Conservation (phyloP, 768 basidiomycete genomes). For the Cyclocybe aegerita region DNA sequence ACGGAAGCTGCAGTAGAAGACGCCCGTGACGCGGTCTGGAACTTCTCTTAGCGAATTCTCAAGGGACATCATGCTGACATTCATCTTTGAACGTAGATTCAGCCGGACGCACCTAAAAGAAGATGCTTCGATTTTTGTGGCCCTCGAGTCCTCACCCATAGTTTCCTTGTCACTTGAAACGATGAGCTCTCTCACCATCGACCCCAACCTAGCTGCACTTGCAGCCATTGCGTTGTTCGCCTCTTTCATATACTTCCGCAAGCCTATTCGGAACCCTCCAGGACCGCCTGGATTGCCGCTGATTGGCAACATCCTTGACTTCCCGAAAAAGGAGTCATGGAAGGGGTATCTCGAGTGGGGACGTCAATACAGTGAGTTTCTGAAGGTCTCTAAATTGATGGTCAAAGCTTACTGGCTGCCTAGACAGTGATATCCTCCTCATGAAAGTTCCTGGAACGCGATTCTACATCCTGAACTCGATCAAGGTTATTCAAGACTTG, state of each 20-base stretch:
- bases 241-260: not conserved
- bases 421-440: slow-evolving; percentile 2
- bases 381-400: no score
- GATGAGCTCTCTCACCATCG: not conserved
- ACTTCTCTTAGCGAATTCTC: no score
- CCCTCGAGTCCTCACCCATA: no score
- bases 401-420: not conserved
- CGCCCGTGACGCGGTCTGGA: no score
- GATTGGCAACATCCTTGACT: slow-evolving; percentile 15
- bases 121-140: no score
- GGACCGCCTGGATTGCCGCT: slow-evolving; percentile 22
- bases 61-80: no score
- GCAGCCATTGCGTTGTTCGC: not conserved
- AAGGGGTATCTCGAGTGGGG: slow-evolving; percentile 8
- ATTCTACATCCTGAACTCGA: not conserved
- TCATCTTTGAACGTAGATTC: no score
- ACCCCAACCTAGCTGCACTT: not conserved
- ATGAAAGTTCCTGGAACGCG: slow-evolving; percentile 3
- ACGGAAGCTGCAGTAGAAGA: no score
- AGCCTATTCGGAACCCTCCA: slow-evolving; percentile 3
- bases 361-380: slow-evolving; percentile 1
- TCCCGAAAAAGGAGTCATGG: slow-evolving; percentile 2
- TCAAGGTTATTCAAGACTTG: slow-evolving; percentile 1
- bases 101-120: no score
- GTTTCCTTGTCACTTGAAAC: no score